phyloP scores from a whole-genome alignment of 495 filamentous ascomycete species.

The Cercophora newfieldiana region DNA sequence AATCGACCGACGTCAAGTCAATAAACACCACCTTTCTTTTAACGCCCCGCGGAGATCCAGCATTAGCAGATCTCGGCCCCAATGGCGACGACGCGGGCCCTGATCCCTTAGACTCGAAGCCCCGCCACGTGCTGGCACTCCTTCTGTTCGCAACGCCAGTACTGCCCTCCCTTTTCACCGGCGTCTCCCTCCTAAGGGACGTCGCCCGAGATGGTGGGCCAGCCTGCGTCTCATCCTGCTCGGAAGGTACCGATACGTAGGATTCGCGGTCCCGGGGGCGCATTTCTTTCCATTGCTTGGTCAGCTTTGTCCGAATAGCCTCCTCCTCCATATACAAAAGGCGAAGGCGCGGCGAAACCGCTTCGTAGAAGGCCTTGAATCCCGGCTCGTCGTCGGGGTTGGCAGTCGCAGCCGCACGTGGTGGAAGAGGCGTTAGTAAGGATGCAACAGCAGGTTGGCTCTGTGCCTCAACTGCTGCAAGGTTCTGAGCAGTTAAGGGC shows the following conservation, averaged over 20 bases:
- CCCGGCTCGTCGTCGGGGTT: background rate
- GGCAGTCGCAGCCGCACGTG: too few relatives aligned
- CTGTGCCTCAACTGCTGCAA: too few relatives aligned
- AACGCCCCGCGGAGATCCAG: background rate
- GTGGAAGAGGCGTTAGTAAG: too few relatives aligned
- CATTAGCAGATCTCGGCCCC: background rate
- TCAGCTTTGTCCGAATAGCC: background rate
- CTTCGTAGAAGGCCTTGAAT: background rate
- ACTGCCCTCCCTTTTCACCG: background rate
- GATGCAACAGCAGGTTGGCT: too few relatives aligned
- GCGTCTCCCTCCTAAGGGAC: background rate
- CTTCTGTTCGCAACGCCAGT: background rate
- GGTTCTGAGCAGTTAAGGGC: too few relatives aligned
- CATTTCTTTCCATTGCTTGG: background rate
- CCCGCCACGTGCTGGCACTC: background rate
- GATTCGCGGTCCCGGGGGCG: background rate
- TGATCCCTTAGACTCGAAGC: background rate
- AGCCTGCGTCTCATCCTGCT: background rate
- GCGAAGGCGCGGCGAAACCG: background rate
- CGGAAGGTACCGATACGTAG: background rate
- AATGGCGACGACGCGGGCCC: background rate
- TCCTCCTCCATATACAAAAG: background rate
- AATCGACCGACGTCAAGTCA: constrained; percentile 22
- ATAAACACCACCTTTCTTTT: constrained; percentile 18
- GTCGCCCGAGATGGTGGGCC: background rate